Base-by-base conservation (phyloP, 176 grass and related monocot genomes). In the Oryza officinalis region DNA sequence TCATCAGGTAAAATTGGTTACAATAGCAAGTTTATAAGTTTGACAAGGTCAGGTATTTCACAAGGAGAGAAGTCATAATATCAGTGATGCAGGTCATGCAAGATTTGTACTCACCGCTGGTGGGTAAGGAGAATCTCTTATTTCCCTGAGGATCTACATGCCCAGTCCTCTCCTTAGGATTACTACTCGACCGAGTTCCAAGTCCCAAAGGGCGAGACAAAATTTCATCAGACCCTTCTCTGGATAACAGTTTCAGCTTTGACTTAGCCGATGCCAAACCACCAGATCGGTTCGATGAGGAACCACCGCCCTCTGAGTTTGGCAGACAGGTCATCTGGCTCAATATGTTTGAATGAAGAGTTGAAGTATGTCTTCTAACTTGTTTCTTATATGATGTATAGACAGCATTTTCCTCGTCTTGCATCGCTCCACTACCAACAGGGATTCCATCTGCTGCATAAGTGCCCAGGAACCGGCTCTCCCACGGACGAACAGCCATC, bases 401-500 rank as follows among this genome's bases (percentile, higher is more conserved):
- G 28, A 43, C 50, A 87, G 57, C 41, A 81, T 44, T 86, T 89
- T 67, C 83, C 25, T 90, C 88, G 65, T 71, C 69, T 25, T 73
- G 69, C 13, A 72, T 87, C 15, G 69, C 73, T 75, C 86, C 88
- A 23, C 30, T 78, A 50, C 82, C 66, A 59, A 81, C 31, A 27
- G 69, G 22, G 41, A 82, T 60, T 50, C 82, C 96, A 66, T 95
- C 89, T 66, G 92, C 78, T 47, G 83, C 15, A 72, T 82, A 92
- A 33, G 78, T 79, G 33, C 90, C 96, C 57, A 98, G 89, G 63
- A 95, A 95, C n/a, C 93, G 84, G 69, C 92, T 98, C 77, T 98
- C 96, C 96, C 96, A 98, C 6, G 96, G 89, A 65, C 89, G 91
- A 65, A 98, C 87, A 22, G 89, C 87, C 96, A 98, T 98, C 96